These are phyloP conservation scores for Cinnamomum chago DNA, from an alignment of 164 flowering plant species.

Conservation along the genomic window DNA sequence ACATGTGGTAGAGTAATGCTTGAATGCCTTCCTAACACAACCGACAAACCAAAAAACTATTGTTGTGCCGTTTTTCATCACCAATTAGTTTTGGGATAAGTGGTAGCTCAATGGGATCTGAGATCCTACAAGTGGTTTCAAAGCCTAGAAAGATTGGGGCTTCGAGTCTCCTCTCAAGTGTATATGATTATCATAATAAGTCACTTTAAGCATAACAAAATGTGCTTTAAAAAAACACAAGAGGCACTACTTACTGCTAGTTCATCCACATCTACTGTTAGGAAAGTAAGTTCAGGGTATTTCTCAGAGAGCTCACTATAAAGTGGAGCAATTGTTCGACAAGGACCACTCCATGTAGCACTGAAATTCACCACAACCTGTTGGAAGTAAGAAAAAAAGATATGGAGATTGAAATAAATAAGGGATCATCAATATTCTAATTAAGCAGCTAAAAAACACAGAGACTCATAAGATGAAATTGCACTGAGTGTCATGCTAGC, in stretches of 20 bases:
- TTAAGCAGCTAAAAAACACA: background rate
- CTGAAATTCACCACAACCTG: constrained; percentile 90
- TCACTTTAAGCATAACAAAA: background rate
- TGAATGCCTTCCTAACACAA: too few species aligned
- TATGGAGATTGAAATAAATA: background rate
- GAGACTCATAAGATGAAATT: background rate
- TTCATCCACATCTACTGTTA: constrained; percentile 80
- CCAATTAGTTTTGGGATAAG: too few species aligned
- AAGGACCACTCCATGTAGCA: constrained; percentile 95
- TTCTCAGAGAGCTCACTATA: constrained; percentile 65
- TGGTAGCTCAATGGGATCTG: too few species aligned
- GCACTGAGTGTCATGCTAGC: background rate
- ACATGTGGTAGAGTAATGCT: too few species aligned
- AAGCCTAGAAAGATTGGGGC: too few species aligned
- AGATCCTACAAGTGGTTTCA: too few species aligned
- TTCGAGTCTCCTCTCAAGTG: too few species aligned
- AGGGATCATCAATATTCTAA: background rate
- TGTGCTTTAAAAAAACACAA: background rate
- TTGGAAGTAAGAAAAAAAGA: background rate
- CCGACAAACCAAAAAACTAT: too few species aligned
- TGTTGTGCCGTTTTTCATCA: too few species aligned
- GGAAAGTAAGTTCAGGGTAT: constrained; percentile 59
- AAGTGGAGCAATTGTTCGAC: constrained; percentile 68
- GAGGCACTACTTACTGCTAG: constrained; percentile 49
- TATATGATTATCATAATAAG: too few species aligned